Evolutionary conservation across 441 rosid species (phyloP).

Genomic region (Capsella rubella): DNA sequence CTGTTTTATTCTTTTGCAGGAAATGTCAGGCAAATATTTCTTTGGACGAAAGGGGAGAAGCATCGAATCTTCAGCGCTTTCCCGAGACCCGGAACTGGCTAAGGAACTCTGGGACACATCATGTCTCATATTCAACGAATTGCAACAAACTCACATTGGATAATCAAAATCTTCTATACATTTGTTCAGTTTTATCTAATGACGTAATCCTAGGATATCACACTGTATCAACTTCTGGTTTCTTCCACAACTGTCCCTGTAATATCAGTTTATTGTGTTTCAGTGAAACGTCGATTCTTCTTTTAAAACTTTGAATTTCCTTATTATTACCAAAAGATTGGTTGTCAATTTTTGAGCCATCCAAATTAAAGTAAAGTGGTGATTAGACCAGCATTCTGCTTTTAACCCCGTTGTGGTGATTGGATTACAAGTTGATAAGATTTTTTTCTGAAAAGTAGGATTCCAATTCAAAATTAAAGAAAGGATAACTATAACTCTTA

Average conservation of each 20-base stretch:
- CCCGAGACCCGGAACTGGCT: constrained; percentile 54
- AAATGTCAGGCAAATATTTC: constrained; percentile 69
- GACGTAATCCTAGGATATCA: not conserved
- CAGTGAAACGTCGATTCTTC: constrained; percentile 13
- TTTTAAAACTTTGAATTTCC: not conserved
- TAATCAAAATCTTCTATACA: constrained; percentile 4
- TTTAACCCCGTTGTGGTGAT: not conserved
- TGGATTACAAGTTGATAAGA: not conserved
- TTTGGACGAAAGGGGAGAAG: constrained; percentile 85
- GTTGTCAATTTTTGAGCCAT: constrained; percentile 25
- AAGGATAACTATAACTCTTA: not conserved
- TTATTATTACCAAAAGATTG: not conserved
- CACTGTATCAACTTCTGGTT: constrained; percentile 14
- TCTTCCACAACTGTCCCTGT: not conserved
- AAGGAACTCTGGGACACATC: constrained; percentile 78
- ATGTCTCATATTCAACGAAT: constrained; percentile 49
- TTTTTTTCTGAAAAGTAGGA: not conserved
- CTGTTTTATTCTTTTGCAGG: constrained; percentile 52
- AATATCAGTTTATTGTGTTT: not conserved
- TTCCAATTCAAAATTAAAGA: not conserved
- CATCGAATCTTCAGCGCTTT: constrained; percentile 61
- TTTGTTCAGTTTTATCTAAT: not conserved
- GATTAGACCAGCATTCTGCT: constrained; percentile 2
- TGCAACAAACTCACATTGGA: constrained; percentile 40
- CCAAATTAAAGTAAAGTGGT: constrained; percentile 18